Conservation (phyloP, 169 alveolate species). For the Condylostoma magnum region DNA sequence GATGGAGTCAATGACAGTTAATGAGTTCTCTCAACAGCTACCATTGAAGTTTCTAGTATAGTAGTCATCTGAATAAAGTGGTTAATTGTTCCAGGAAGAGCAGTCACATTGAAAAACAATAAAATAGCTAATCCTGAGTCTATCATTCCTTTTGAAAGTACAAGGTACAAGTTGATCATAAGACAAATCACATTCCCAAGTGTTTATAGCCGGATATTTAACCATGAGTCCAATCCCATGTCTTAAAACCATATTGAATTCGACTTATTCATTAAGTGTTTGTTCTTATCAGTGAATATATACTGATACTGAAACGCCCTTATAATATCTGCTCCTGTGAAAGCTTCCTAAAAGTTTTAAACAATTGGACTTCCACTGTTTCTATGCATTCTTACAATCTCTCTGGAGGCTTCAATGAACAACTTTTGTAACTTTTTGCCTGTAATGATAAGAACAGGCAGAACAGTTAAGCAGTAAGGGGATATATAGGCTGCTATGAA, state of each 20-base stretch:
- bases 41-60: conserved; percentile 11
- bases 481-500: too few relatives aligned
- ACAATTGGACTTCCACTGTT: conserved; percentile 50
- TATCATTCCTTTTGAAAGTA: background rate
- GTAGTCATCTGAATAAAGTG: background rate
- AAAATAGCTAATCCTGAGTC: conserved; percentile 5
- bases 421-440: background rate
- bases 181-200: background rate
- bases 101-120: background rate
- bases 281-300: background rate
- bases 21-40: background rate
- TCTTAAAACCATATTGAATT: background rate
- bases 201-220: background rate
- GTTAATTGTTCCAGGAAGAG: conserved; percentile 2
- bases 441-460: background rate
- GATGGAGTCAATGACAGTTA: background rate
- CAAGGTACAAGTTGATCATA: background rate
- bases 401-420: conserved; percentile 37
- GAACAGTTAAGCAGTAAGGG: too few relatives aligned
- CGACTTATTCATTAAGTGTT: background rate
- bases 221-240: background rate
- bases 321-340: conserved; percentile 61
- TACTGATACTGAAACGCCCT: conserved; percentile 45
- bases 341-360: conserved; percentile 59
- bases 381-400: conserved; percentile 53